These are phyloP conservation scores for Pseudocercospora eumusae DNA, from an alignment of 2,329 filamentous ascomycete species.

Conservation along the genomic window DNA sequence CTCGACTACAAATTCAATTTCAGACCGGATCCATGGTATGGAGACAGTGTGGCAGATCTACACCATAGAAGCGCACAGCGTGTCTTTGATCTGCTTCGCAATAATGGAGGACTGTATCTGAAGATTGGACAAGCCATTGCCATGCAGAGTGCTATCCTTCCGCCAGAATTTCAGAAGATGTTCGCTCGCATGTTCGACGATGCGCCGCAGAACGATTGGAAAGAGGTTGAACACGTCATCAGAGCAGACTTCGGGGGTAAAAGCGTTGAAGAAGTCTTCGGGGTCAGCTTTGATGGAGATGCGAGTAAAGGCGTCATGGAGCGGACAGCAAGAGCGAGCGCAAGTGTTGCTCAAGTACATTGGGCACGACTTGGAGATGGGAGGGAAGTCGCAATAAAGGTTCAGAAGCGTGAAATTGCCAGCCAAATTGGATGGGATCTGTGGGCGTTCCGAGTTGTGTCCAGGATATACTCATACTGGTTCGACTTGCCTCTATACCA, in stretches of 20 bases:
- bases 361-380: constrained; percentile 87
- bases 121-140: constrained; percentile 98
- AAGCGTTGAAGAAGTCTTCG: constrained; percentile 86
- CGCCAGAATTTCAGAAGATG: constrained; percentile 94
- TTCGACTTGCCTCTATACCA: constrained; percentile 93
- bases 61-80: constrained; percentile 82
- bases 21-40: constrained; percentile 71
- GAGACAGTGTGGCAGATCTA: constrained; percentile 71
- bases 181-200: constrained; percentile 97
- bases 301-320: constrained; percentile 67
- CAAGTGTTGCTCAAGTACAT: constrained; percentile 94
- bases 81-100: constrained; percentile 75
- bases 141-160: constrained; percentile 93
- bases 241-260: constrained; percentile 83
- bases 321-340: constrained; percentile 72
- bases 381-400: constrained; percentile 89
- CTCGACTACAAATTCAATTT: constrained; percentile 98
- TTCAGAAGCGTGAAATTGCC: constrained; percentile 92
- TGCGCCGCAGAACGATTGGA: constrained; percentile 89
- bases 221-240: constrained; percentile 80
- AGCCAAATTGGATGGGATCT: constrained; percentile 92
- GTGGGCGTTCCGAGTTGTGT: constrained; percentile 91
- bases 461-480: constrained; percentile 77
- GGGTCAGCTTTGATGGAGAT: constrained; percentile 67
- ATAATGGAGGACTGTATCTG: constrained; percentile 90